Percentiles rank a stretch among this genome's conserved stretches.
phyloP scores from a whole-genome alignment of 1,284 basidiomycete genomes.

The Moniliophthora roreri region DNA sequence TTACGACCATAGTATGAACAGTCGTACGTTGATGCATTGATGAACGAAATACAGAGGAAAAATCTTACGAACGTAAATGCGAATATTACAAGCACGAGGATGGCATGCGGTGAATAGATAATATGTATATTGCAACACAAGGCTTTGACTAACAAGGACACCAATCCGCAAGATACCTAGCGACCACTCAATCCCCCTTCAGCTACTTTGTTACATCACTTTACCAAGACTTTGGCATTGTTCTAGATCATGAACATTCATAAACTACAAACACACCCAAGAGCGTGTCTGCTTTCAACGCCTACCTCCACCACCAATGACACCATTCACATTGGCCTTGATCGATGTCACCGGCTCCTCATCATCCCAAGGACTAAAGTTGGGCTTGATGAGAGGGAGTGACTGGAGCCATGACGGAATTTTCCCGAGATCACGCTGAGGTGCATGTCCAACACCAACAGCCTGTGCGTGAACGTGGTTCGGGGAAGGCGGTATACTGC shows the following conservation, averaged over 20 bases:
- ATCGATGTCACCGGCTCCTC: constrained; percentile 37
- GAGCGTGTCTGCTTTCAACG: background rate
- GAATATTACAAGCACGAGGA: too few relatives aligned
- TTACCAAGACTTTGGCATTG: constrained; percentile 3
- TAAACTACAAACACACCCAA: background rate
- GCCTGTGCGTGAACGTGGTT: constrained; percentile 38
- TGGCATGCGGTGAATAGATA: constrained; percentile 11
- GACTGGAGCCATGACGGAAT: constrained; percentile 58
- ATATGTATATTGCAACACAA: constrained; percentile 13
- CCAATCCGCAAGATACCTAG: background rate
- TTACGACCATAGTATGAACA: too few relatives aligned
- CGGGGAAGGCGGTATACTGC: constrained; percentile 64
- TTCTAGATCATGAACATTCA: constrained; percentile 7
- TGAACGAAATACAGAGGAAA: too few relatives aligned
- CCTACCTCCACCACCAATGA: background rate
- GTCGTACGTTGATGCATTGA: too few relatives aligned
- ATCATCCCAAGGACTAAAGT: constrained; percentile 69
- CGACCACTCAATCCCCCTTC: background rate
- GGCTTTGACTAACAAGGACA: constrained; percentile 12
- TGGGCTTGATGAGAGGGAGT: constrained; percentile 52
- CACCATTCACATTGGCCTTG: background rate
- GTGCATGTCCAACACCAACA: constrained; percentile 24
- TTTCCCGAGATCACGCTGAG: constrained; percentile 29
- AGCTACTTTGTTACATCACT: constrained; percentile 6
- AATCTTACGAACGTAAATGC: too few relatives aligned